Evolutionary conservation across 163 green algal species (phyloP).

Genomic region (Scenedesmus sp.): DNA sequence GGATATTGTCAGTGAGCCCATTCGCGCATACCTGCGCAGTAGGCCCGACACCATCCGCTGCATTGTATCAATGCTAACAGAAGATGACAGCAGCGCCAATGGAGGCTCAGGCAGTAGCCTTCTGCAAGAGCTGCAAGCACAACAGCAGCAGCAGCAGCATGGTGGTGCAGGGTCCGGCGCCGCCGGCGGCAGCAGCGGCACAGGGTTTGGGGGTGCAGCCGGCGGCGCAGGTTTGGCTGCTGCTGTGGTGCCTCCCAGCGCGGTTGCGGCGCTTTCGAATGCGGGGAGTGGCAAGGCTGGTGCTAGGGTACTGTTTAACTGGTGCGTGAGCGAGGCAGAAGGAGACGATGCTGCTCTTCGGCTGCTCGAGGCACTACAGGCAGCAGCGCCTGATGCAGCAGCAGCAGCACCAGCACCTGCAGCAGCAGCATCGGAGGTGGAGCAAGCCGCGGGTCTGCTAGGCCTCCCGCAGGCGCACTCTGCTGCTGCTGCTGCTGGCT

Average conservation of each 20-base stretch:
- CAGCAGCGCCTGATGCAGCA: not conserved
- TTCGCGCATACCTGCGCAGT: conserved; percentile 88
- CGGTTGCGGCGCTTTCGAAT: not conserved
- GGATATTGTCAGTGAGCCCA: conserved; percentile 80
- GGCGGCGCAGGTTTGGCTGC: not conserved
- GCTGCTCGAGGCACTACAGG: conserved; percentile 55
- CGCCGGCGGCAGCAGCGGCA: not conserved
- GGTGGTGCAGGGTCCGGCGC: conserved; percentile 22
- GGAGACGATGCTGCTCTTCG: conserved; percentile 69
- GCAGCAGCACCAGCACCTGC: not conserved
- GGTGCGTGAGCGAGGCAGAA: conserved; percentile 61
- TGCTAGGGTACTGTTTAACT: conserved; percentile 1
- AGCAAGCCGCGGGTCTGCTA: not conserved
- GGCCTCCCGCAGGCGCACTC: no score
- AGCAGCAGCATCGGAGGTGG: not conserved
- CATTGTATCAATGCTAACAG: conserved; percentile 93
- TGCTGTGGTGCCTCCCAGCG: not conserved
- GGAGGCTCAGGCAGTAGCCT: conserved; percentile 19
- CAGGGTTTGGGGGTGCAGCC: not conserved
- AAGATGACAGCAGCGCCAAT: conserved; percentile 73
- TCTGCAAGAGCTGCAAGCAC: conserved; percentile 40
- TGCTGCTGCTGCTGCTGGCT: not conserved
- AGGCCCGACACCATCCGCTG: conserved; percentile 93
- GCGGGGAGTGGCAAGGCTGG: not conserved
- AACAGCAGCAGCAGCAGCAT: not conserved